Evolutionary conservation across 805 yeast species (phyloP).

Genomic region (Aciculoconidium aculeatum): DNA sequence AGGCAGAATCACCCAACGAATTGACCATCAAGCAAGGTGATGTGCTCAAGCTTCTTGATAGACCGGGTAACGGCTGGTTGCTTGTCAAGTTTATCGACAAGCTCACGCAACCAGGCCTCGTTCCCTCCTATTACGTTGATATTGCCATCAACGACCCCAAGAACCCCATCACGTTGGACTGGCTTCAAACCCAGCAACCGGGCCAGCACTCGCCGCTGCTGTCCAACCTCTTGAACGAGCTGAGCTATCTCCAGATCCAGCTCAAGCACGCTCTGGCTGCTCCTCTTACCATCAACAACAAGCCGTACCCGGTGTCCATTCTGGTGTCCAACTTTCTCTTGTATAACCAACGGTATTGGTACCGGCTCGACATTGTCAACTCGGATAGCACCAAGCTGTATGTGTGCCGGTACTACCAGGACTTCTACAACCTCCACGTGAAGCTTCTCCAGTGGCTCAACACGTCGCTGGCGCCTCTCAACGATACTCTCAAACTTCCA

Average conservation of each 20-base stretch:
- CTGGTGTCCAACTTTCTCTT: conserved; percentile 35
- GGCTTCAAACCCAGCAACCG: conserved; percentile 21
- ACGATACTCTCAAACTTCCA: conserved; percentile 23
- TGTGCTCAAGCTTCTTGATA: conserved; percentile 43
- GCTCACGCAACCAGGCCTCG: conserved; percentile 40
- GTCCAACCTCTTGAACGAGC: conserved; percentile 10
- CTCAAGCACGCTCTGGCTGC: conserved; percentile 17
- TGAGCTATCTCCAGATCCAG: conserved; percentile 22
- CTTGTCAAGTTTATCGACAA: conserved; percentile 50
- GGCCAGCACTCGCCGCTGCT: conserved; percentile 6
- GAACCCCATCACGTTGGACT: conserved; percentile 32
- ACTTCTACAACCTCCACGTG: conserved; percentile 43
- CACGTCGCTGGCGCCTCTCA: conserved; percentile 8
- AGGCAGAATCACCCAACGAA: conserved; percentile 40
- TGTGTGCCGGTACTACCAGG: conserved; percentile 46
- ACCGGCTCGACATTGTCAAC: conserved; percentile 38
- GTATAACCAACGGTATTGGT: conserved; percentile 45
- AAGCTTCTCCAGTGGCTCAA: conserved; percentile 18
- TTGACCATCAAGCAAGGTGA: conserved; percentile 45
- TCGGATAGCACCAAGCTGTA: conserved; percentile 31
- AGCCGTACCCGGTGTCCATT: conserved; percentile 27
- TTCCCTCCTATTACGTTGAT: conserved; percentile 46
- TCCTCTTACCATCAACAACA: conserved; percentile 24
- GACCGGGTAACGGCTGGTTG: conserved; percentile 49
- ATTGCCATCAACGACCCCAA: conserved; percentile 38